Base-by-base conservation (phyloP, 306 rosid species). In the Pyrus bretschneideri region DNA sequence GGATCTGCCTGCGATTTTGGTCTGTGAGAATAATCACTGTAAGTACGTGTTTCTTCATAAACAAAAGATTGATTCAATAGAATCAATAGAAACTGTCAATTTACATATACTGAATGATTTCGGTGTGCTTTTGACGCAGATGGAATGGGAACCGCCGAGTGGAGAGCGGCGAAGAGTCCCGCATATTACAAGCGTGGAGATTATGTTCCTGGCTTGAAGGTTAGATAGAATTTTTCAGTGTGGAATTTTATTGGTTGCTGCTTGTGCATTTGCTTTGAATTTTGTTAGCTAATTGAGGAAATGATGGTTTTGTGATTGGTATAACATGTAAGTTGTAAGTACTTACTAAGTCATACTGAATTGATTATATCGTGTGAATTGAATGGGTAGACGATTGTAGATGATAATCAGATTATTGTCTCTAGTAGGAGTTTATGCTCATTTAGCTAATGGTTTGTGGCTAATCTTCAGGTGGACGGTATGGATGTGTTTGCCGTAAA, bases 81-180 rank as follows among this genome's bases (percentile, higher is more conserved):
- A 60, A 5, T 25, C 19, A 2, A 13, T 60, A 1, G 66, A 60
- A 2, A 23, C 9, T 22, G 35, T 60, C 1, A 27, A 4, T 18
- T 65, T 70, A 9, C 57, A 68, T 22, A 31, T 11, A 17, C 73
- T 19, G 62, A 6, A 18, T 61, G 76, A 29, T 81, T 79, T 71
- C 61, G 46, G 22, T 70, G 9, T 67, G n/a, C 21, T 29, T 75
- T 64, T 71, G 40, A 23, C 14, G 30, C 85, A 95, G 98, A 95
- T 78, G 98, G 96, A 27, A 95, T 95, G 98, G 98, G 97, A 23
- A 95, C 97, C n/a, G 98, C 98, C 0, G 96, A 88, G 69, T 92
- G 97, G 98, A 92, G 92, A 80, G 98, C 98, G 31, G 91, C 96
- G 3, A 95, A 95, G 89, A 91, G 83, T 79, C 86, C 96, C 46